Evolutionary conservation across 2,329 filamentous ascomycete genomes (phyloP).

Genomic region (Bipolaris zeicola): DNA sequence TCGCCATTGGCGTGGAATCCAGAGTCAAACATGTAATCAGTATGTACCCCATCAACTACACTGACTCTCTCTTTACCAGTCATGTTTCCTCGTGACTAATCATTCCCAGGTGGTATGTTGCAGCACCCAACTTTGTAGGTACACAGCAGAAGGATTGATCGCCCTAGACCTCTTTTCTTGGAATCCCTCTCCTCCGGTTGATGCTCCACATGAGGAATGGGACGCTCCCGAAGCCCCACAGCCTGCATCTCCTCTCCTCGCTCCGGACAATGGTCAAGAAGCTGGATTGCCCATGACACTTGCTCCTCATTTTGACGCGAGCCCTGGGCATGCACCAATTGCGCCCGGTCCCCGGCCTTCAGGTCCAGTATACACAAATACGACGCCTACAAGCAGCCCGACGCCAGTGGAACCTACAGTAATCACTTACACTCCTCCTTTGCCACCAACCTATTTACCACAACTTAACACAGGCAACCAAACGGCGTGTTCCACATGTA

Average conservation of each 20-base stretch:
- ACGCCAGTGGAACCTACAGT: not conserved
- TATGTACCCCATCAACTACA: too few species aligned
- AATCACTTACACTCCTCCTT: not conserved
- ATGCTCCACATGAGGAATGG: not conserved
- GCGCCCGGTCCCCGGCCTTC: not conserved
- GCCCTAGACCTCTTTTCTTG: conserved; percentile 1
- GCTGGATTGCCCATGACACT: not conserved
- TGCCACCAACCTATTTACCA: not conserved
- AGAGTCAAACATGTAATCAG: too few species aligned
- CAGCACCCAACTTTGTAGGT: not conserved
- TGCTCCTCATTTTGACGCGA: not conserved
- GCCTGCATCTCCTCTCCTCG: not conserved
- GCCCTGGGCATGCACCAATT: conserved; percentile 1
- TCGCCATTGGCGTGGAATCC: conserved; percentile 19
- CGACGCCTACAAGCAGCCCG: not conserved
- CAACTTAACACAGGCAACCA: not conserved
- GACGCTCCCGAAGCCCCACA: not conserved
- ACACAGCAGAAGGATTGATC: conserved; percentile 2
- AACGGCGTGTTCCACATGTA: not conserved
- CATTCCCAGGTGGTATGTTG: conserved; percentile 26
- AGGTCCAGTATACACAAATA: conserved; percentile 3
- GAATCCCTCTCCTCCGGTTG: not conserved
- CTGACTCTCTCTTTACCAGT: not conserved
- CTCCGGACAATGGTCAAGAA: not conserved
- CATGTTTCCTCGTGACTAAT: conserved; percentile 10